Evolutionary conservation across 148 eudicot genomes (phyloP).

Genomic region (Vaccinium myrtillus): DNA sequence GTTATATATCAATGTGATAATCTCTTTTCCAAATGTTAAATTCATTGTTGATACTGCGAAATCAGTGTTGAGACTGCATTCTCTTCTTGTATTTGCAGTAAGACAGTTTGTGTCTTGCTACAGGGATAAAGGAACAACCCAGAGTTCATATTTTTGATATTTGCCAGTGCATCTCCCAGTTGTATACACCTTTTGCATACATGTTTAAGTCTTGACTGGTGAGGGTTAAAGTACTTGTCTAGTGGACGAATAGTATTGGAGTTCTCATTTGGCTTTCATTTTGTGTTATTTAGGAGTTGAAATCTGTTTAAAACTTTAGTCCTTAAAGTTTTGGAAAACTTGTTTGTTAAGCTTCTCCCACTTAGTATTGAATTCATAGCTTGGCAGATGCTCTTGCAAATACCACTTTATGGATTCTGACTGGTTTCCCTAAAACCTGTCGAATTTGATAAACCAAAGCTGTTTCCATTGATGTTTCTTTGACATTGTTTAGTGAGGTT

Average conservation of each 20-base stretch:
- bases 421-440: neutral
- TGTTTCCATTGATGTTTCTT: neutral
- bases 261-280: too few relatives aligned
- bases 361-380: neutral
- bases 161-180: neutral
- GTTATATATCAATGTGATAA: too few relatives aligned
- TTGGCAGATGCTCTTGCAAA: neutral
- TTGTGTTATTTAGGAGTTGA: too few relatives aligned
- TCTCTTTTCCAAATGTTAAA: neutral
- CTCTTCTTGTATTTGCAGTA: neutral
- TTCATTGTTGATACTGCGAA: neutral
- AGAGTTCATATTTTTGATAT: neutral
- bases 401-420: neutral
- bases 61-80: neutral
- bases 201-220: neutral
- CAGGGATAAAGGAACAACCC: neutral
- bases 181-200: neutral
- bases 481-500: slow-evolving; percentile 2
- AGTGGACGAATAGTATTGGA: neutral
- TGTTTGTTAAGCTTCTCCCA: neutral
- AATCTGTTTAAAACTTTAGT: too few relatives aligned
- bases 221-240: neutral
- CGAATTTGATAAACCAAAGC: neutral
- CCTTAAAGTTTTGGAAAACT: too few relatives aligned
- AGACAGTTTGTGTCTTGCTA: neutral